Evolutionary conservation across 345 rosid species (phyloP).

Genomic region (Sonneratia caseolaris): DNA sequence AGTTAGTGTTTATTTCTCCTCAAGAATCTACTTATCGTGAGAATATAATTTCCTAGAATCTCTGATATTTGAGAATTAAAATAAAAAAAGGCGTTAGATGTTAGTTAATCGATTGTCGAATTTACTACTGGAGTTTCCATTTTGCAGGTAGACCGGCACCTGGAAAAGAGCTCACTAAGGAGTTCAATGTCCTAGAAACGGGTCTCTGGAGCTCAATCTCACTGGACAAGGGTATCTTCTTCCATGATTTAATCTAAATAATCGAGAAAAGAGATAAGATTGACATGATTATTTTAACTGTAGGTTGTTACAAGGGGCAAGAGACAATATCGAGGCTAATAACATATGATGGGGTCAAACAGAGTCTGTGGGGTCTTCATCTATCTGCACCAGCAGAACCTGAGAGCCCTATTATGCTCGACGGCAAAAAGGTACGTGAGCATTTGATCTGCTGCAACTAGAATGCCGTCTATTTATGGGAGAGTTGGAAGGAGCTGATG

Average conservation of each 20-base stretch:
- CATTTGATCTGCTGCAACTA: background rate
- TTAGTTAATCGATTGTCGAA: background rate
- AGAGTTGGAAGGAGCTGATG: constrained; percentile 4
- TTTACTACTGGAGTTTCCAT: background rate
- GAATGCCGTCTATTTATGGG: background rate
- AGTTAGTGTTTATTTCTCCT: background rate
- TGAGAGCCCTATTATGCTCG: constrained; percentile 47
- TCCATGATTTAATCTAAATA: background rate
- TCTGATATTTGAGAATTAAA: background rate
- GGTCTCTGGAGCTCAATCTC: constrained; percentile 88
- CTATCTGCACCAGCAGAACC: constrained; percentile 70
- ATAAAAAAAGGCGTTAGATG: background rate
- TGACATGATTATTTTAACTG: constrained; percentile 8
- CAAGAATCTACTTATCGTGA: background rate
- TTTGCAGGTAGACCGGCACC: constrained; percentile 83
- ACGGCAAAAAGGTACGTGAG: constrained; percentile 53
- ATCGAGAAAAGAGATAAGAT: constrained; percentile 4
- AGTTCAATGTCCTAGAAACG: constrained; percentile 77
- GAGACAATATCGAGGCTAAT: constrained; percentile 79
- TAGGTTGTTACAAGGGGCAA: constrained; percentile 94
- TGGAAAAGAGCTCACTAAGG: constrained; percentile 73
- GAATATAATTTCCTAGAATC: background rate
- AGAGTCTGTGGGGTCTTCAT: constrained; percentile 63
- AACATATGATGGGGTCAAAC: constrained; percentile 82
- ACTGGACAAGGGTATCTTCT: constrained; percentile 59